Conservation (phyloP, 75 land plant species). For the Cunninghamia lanceolata region DNA sequence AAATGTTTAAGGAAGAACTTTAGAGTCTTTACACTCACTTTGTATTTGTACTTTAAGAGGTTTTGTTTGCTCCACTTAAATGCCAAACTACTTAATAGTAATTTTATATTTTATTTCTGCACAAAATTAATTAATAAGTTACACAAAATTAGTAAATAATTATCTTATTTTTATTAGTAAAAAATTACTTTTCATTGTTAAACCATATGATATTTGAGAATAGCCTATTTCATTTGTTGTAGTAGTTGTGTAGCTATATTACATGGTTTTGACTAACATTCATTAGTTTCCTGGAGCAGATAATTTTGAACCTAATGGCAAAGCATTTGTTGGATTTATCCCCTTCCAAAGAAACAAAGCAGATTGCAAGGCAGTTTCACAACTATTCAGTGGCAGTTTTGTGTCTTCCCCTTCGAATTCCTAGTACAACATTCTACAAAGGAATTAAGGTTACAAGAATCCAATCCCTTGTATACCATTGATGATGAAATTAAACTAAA, state of each 20-base stretch:
- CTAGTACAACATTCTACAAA: slow-evolving; percentile 37
- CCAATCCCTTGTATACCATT: not conserved
- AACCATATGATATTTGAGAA: too few relatives aligned
- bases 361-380: slow-evolving; percentile 35
- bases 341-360: slow-evolving; percentile 37
- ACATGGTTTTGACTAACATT: not conserved
- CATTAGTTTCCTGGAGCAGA: slow-evolving; percentile 12
- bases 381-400: slow-evolving; percentile 44
- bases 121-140: too few relatives aligned
- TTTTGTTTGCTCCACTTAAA: too few relatives aligned
- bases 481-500: not conserved
- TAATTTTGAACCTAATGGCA: slow-evolving; percentile 56
- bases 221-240: not conserved
- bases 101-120: too few relatives aligned
- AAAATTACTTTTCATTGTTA: too few relatives aligned
- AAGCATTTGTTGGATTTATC: slow-evolving; percentile 48
- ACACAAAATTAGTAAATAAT: too few relatives aligned
- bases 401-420: slow-evolving; percentile 43
- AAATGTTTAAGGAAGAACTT: too few relatives aligned
- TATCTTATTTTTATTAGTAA: too few relatives aligned
- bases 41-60: too few relatives aligned
- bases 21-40: too few relatives aligned
- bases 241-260: not conserved
- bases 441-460: slow-evolving; percentile 41
- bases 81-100: too few relatives aligned